These are phyloP conservation scores for Vicia faba DNA, from an alignment of 306 rosid species.

Conservation along the genomic window DNA sequence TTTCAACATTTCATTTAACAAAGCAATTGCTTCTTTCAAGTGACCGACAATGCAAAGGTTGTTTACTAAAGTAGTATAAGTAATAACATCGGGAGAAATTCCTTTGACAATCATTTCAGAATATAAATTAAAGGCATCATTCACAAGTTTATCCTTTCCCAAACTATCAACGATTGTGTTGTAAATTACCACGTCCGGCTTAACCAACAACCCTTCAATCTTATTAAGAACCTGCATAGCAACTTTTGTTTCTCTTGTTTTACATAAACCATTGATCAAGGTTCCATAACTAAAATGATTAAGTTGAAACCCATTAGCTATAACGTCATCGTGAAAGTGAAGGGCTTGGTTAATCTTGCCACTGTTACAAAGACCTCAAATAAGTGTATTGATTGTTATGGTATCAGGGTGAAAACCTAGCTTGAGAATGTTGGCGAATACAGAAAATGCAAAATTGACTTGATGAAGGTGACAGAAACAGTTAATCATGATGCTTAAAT, in stretches of 20 bases:
- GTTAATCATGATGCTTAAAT: not conserved
- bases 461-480: constrained; percentile 1
- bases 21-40: too few species aligned
- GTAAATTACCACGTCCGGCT: not conserved
- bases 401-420: not conserved
- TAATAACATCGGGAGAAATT: too few species aligned
- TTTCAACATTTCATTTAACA: too few species aligned
- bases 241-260: not conserved
- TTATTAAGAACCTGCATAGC: not conserved
- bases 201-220: not conserved
- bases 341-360: not conserved
- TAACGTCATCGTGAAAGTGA: not conserved
- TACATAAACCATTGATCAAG: not conserved
- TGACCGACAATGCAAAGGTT: too few species aligned
- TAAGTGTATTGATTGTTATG: not conserved
- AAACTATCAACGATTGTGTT: not conserved
- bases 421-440: not conserved
- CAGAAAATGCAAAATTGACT: not conserved
- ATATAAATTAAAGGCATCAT: too few species aligned
- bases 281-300: not conserved
- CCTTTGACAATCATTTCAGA: too few species aligned
- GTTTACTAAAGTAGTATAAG: too few species aligned
- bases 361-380: not conserved
- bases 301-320: not conserved
- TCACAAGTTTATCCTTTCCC: too few species aligned